phyloP scores from a whole-genome alignment of 306 rosid species.

The Acacia crassicarpa region DNA sequence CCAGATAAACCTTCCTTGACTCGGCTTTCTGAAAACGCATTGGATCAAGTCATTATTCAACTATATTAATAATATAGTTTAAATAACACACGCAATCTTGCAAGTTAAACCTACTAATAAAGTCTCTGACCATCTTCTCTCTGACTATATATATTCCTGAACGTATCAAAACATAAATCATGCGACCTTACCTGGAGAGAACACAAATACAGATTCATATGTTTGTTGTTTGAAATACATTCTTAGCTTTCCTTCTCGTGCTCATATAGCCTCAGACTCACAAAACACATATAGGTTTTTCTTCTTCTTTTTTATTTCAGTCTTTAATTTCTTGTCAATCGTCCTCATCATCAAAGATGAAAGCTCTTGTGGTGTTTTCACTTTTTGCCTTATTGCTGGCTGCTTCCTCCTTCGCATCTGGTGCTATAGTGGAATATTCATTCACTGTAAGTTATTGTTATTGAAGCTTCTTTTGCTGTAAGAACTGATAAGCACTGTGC shows the following conservation, averaged over 20 bases:
- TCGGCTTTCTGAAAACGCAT: background rate
- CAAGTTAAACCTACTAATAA: too few species aligned
- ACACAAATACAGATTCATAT: background rate
- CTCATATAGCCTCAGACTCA: background rate
- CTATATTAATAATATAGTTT: background rate
- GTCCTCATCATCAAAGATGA: constrained; percentile 23
- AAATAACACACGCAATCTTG: background rate
- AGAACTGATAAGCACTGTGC: background rate
- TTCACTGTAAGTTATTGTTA: constrained; percentile 28
- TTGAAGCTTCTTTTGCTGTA: background rate
- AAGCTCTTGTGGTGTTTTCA: constrained; percentile 26
- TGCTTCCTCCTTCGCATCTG: constrained; percentile 40
- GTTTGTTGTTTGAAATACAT: background rate
- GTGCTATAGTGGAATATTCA: constrained; percentile 45
- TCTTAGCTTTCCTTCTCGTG: background rate
- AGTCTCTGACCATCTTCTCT: background rate
- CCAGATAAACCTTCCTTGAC: background rate
- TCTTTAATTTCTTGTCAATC: background rate
- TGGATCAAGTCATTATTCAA: background rate
- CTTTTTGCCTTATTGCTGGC: constrained; percentile 32
- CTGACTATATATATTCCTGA: background rate
- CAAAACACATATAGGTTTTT: background rate
- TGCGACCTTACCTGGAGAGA: background rate
- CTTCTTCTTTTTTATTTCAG: background rate
- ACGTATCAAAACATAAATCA: background rate